phyloP scores from a whole-genome alignment of 345 rosid genomes.

The Citrus maxima region DNA sequence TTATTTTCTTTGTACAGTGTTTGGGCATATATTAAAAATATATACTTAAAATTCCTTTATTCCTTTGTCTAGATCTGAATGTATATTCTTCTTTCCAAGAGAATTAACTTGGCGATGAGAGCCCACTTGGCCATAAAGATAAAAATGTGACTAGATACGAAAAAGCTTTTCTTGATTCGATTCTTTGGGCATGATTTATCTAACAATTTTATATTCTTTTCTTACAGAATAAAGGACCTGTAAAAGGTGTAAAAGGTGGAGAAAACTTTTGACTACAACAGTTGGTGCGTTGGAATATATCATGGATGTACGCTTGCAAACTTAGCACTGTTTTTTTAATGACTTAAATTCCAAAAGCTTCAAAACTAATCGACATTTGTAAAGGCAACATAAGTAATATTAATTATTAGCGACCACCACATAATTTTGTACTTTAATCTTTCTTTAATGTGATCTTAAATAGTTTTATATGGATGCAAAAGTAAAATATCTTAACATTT shows the following conservation, averaged over 20 bases:
- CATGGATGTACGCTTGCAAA: background rate
- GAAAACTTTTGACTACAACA: conserved; percentile 41
- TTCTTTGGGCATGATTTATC: conserved; percentile 30
- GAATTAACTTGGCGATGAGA: conserved; percentile 11
- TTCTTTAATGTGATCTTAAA: too few species aligned
- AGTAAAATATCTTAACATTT: too few species aligned
- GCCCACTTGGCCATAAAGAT: conserved; percentile 11
- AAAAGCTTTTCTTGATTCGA: conserved; percentile 36
- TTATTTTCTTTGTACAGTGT: background rate
- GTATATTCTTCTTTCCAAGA: conserved; percentile 10
- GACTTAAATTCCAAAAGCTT: background rate
- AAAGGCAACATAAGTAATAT: background rate
- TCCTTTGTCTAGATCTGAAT: background rate
- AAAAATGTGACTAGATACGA: conserved; percentile 24
- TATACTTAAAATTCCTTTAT: background rate
- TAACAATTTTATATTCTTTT: background rate
- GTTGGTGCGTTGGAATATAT: background rate
- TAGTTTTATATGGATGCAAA: too few species aligned
- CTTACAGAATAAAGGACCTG: conserved; percentile 13
- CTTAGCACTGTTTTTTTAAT: background rate
- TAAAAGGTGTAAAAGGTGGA: conserved; percentile 30
- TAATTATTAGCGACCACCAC: background rate
- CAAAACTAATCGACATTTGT: background rate
- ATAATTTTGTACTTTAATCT: too few species aligned
- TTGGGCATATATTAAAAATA: background rate